These are phyloP conservation scores for Salix caprea DNA, from an alignment of 345 rosid species.

Conservation along the genomic window DNA sequence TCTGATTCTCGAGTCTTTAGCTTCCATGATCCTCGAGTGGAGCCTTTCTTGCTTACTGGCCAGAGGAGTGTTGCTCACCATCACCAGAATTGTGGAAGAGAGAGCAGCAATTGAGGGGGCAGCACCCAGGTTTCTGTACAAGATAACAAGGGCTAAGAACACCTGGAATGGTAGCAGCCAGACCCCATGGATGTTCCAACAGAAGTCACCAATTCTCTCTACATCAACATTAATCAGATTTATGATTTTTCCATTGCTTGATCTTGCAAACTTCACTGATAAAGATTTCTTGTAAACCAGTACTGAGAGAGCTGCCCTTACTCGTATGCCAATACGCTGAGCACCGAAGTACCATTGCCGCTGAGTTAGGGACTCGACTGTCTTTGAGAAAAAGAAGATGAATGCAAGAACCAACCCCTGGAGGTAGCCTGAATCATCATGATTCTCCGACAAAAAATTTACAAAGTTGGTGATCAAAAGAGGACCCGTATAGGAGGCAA, in stretches of 20 bases:
- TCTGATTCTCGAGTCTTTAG: conserved; percentile 33
- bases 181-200: conserved; percentile 51
- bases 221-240: conserved; percentile 63
- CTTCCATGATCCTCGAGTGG: conserved; percentile 58
- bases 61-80: conserved; percentile 67
- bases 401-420: conserved; percentile 50
- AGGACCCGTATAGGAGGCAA: conserved; percentile 60
- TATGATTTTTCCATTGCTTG: conserved; percentile 44
- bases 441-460: conserved; percentile 39
- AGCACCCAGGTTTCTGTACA: conserved; percentile 52
- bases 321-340: conserved; percentile 48
- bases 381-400: conserved; percentile 57
- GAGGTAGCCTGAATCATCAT: conserved; percentile 30
- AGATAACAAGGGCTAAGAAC: conserved; percentile 45
- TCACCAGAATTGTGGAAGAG: conserved; percentile 42
- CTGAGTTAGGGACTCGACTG: conserved; percentile 55
- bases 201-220: conserved; percentile 67
- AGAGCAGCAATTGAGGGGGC: conserved; percentile 56
- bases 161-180: conserved; percentile 73
- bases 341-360: conserved; percentile 72
- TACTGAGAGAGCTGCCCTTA: conserved; percentile 50
- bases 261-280: conserved; percentile 36
- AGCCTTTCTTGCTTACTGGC: conserved; percentile 50
- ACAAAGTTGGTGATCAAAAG: conserved; percentile 62
- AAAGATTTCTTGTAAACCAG: conserved; percentile 54